Percentiles rank a stretch among this genome's conserved stretches.
phyloP scores from a whole-genome alignment of 2,329 filamentous ascomycete genomes.

The Cordyceps farinosa region DNA sequence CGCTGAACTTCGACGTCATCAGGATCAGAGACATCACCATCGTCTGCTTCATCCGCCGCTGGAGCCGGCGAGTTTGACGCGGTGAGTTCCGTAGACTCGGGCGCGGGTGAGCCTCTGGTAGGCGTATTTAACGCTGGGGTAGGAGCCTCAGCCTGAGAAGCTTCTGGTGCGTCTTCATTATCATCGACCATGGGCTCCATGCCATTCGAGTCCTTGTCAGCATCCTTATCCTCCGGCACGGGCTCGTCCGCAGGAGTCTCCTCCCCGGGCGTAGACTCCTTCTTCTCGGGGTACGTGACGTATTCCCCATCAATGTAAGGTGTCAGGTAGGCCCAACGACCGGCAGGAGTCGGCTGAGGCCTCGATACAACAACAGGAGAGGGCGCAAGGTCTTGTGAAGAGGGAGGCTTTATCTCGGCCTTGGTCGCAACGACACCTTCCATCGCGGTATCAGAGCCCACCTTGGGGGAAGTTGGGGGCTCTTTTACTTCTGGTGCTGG shows the following conservation, averaged over 20 bases:
- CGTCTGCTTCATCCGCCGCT: slow-evolving; percentile 35
- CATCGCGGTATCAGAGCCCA: slow-evolving; percentile 12
- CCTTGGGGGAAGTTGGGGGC: neutral
- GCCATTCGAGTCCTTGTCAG: slow-evolving; percentile 24
- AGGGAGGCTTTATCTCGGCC: neutral
- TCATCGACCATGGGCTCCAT: slow-evolving; percentile 25
- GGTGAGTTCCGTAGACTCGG: slow-evolving; percentile 38
- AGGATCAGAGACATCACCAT: slow-evolving; percentile 34
- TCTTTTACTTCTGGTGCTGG: neutral
- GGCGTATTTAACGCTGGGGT: slow-evolving; percentile 39
- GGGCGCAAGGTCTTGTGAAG: neutral
- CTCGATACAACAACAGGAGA: slow-evolving; percentile 21
- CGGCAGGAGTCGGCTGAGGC: slow-evolving; percentile 30
- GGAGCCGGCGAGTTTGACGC: slow-evolving; percentile 37
- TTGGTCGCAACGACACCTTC: neutral
- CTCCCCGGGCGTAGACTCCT: slow-evolving; percentile 29
- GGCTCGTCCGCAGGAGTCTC: slow-evolving; percentile 31
- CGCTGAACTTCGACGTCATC: slow-evolving; percentile 31
- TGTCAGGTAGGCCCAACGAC: slow-evolving; percentile 38
- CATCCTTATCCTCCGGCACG: slow-evolving; percentile 27
- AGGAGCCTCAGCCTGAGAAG: slow-evolving; percentile 30
- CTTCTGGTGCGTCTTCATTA: slow-evolving; percentile 23
- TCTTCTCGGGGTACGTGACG: slow-evolving; percentile 38
- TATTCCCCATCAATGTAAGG: slow-evolving; percentile 40
- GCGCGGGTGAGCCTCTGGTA: slow-evolving; percentile 36